Conservation (phyloP, 805 yeast species). For the Ogataea neopini region DNA sequence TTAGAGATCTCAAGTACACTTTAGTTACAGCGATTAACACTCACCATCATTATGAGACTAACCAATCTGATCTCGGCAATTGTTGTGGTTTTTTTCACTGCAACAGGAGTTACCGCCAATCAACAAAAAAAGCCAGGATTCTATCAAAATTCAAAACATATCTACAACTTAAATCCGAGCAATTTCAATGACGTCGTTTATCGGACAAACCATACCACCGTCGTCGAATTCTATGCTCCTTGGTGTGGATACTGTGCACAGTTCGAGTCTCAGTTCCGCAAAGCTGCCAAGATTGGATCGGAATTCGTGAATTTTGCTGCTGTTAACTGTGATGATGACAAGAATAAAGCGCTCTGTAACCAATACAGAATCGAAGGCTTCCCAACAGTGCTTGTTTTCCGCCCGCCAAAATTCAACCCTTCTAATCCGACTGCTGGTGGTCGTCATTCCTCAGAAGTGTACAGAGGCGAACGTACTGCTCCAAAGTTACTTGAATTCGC, state of each 20-base stretch:
- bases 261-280: conserved; percentile 61
- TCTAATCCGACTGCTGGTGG: conserved; percentile 10
- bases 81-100: not conserved
- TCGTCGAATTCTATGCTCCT: conserved; percentile 92
- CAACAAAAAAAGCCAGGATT: conserved; percentile 14
- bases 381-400: conserved; percentile 80
- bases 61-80: not conserved
- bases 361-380: conserved; percentile 68
- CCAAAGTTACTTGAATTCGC: conserved; percentile 56
- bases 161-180: conserved; percentile 29
- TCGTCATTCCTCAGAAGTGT: conserved; percentile 54
- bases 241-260: conserved; percentile 96
- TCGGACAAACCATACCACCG: conserved; percentile 70
- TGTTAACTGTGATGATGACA: conserved; percentile 77
- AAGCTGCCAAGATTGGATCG: conserved; percentile 60
- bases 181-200: conserved; percentile 69
- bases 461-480: conserved; percentile 61
- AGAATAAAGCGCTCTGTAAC: conserved; percentile 70
- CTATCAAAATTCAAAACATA: conserved; percentile 27
- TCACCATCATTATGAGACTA: not conserved
- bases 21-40: not conserved
- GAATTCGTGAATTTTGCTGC: conserved; percentile 70
- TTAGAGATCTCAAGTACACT: not conserved
- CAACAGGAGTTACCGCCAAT: not conserved
- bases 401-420: conserved; percentile 51